Evolutionary conservation across 192 early-diverging fungal species (phyloP).

Genomic region (Entophlyctis luteolus): DNA sequence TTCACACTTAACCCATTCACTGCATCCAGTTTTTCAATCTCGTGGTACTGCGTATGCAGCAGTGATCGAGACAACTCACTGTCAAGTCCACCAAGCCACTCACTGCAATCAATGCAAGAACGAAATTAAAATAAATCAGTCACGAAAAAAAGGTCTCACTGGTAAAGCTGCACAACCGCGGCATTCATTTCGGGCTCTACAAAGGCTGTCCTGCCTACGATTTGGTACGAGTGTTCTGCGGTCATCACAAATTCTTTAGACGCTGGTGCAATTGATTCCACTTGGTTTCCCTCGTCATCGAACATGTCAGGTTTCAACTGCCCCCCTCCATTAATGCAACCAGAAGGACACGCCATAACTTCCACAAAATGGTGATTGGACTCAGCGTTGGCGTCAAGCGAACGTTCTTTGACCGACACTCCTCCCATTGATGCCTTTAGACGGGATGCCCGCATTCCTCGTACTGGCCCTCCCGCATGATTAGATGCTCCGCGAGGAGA

Average conservation of each 20-base stretch:
- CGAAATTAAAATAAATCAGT: constrained; percentile 1
- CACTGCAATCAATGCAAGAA: constrained; percentile 33
- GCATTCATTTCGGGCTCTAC: constrained; percentile 66
- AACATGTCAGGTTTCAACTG: constrained; percentile 65
- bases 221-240: constrained; percentile 66
- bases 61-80: constrained; percentile 56
- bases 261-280: constrained; percentile 27
- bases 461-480: constrained; percentile 4
- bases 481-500: neutral
- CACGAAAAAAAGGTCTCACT: constrained; percentile 27
- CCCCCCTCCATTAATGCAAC: constrained; percentile 97
- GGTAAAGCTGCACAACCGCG: constrained; percentile 58
- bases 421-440: neutral
- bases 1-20: constrained; percentile 23
- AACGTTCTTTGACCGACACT: no score
- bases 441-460: constrained; percentile 3
- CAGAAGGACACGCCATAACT: constrained; percentile 95
- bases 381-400: neutral
- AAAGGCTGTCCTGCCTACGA: constrained; percentile 31
- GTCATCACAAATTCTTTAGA: constrained; percentile 73
- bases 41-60: constrained; percentile 84
- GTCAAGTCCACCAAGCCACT: constrained; percentile 77
- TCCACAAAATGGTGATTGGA: constrained; percentile 83
- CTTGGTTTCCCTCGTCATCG: neutral
- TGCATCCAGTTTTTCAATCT: constrained; percentile 54